These are phyloP conservation scores for Metarhizium brunneum DNA, from an alignment of 2,329 filamentous ascomycete genomes.

Conservation along the genomic window DNA sequence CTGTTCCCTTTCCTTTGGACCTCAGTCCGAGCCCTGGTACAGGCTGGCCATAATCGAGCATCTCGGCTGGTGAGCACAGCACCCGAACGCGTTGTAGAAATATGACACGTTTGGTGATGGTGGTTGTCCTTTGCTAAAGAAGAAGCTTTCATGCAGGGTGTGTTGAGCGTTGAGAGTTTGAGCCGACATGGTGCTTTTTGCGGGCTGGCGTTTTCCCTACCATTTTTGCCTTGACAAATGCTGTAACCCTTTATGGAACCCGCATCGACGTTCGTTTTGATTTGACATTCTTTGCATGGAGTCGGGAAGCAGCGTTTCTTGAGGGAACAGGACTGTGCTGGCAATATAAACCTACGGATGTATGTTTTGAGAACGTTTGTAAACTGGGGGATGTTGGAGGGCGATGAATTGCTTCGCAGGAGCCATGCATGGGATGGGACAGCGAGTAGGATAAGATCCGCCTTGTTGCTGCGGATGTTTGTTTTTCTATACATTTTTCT, in stretches of 20 bases:
- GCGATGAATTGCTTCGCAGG: background rate
- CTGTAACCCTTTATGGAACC: background rate
- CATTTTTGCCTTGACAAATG: background rate
- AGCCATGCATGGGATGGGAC: background rate
- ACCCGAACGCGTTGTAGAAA: constrained; percentile 17
- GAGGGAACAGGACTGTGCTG: background rate
- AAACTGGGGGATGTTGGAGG: background rate
- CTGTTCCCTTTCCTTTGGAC: constrained; percentile 28
- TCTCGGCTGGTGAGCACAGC: constrained; percentile 16
- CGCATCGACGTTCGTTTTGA: background rate
- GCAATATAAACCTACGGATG: background rate
- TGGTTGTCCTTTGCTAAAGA: constrained; percentile 1
- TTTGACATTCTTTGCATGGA: background rate
- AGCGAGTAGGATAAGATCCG: background rate
- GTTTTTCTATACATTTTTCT: background rate
- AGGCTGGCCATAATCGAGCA: constrained; percentile 15
- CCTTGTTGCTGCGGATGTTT: background rate
- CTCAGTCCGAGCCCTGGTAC: constrained; percentile 22
- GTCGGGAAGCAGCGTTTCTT: background rate
- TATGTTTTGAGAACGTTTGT: background rate
- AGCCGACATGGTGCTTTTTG: background rate
- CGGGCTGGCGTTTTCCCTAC: background rate
- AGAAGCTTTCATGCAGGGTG: background rate
- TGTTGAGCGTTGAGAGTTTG: background rate
- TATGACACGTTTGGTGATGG: constrained; percentile 14